phyloP scores from a whole-genome alignment of 805 yeast genomes.

The Wickerhamiella australiensis region DNA sequence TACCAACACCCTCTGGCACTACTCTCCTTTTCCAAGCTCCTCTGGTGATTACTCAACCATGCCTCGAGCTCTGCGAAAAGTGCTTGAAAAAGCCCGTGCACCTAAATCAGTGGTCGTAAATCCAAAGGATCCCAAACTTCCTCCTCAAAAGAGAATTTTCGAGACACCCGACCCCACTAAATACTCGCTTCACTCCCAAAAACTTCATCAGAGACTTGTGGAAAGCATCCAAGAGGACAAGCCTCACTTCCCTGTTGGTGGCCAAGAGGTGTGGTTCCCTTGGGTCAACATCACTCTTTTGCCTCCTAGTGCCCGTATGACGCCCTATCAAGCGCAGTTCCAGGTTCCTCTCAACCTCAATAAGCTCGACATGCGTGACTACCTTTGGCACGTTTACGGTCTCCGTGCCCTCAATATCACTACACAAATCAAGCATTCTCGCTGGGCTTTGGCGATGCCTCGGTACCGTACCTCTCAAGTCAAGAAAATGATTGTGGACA shows the following conservation, averaged over 20 bases:
- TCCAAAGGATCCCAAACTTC: neutral
- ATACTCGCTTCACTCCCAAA: conserved; percentile 20
- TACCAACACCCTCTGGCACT: neutral
- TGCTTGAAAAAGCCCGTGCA: conserved; percentile 19
- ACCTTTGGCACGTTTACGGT: conserved; percentile 80
- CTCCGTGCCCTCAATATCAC: conserved; percentile 81
- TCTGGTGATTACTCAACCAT: conserved; percentile 10
- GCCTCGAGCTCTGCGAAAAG: conserved; percentile 22
- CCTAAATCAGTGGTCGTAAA: conserved; percentile 19
- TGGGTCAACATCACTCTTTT: conserved; percentile 67
- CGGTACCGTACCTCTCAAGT: conserved; percentile 69
- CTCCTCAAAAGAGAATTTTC: conserved; percentile 14
- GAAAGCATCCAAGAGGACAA: conserved; percentile 31
- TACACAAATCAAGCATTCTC: conserved; percentile 68
- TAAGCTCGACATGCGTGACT: conserved; percentile 88
- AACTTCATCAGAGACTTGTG: conserved; percentile 14
- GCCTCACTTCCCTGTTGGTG: conserved; percentile 79
- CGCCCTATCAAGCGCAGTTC: conserved; percentile 95
- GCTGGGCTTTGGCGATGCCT: conserved; percentile 51
- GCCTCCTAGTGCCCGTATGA: conserved; percentile 89
- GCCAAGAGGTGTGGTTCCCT: conserved; percentile 67
- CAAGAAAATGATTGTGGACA: conserved; percentile 93
- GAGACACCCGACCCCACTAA: conserved; percentile 17
- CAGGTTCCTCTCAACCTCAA: conserved; percentile 89
- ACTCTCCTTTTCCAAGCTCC: neutral